Percentiles rank a stretch among this genome's conserved stretches.
Conservation (phyloP, 1,139 yeast genomes). For the Pichia sp. region DNA sequence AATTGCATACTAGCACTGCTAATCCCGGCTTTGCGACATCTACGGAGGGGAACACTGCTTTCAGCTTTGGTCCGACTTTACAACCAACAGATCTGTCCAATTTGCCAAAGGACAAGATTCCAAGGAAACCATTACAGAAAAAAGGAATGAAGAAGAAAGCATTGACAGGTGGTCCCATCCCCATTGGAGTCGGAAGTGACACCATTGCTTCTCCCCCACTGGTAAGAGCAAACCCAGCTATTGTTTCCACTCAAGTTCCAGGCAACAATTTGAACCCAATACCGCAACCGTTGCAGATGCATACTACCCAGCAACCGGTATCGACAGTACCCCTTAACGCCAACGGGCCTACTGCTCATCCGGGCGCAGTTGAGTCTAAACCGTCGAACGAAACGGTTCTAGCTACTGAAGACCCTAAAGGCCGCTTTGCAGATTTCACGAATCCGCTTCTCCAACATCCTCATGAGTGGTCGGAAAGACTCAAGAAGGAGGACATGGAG, state of each 20-base stretch:
- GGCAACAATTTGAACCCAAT: neutral
- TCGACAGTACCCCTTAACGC: neutral
- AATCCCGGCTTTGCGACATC: no score
- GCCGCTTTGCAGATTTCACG: neutral
- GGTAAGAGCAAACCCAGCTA: neutral
- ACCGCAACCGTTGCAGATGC: neutral
- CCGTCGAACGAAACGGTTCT: neutral
- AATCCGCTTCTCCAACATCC: conserved; percentile 4
- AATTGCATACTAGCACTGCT: neutral
- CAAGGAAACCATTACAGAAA: conserved; percentile 15
- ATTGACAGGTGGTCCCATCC: conserved; percentile 9
- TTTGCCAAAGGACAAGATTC: conserved; percentile 12
- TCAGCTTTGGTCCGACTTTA: neutral
- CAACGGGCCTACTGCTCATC: neutral
- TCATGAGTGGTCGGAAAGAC: conserved; percentile 55
- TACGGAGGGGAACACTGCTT: neutral
- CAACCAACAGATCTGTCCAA: neutral
- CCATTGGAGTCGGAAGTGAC: neutral
- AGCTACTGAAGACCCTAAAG: neutral
- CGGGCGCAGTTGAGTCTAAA: neutral
- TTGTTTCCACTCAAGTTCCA: neutral
- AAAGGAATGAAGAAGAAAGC: conserved; percentile 18
- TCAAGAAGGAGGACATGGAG: conserved; percentile 41
- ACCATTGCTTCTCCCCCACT: neutral
- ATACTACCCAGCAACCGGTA: neutral